Conservation (phyloP, 768 basidiomycete genomes). For the Kockovaella imperatae region DNA sequence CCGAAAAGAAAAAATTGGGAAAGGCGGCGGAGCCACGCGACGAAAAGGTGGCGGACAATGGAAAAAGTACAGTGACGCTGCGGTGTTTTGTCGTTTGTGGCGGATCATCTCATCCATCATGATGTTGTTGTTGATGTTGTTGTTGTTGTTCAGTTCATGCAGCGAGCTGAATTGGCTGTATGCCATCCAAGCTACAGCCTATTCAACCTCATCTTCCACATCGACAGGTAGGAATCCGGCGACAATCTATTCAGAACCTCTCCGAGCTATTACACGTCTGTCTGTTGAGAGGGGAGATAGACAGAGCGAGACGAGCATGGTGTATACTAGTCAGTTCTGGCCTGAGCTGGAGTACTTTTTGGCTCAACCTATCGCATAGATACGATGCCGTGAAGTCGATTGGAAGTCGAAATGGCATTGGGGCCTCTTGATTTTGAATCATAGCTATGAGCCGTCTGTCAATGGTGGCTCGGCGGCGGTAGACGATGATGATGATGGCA, state of each 20-base stretch:
- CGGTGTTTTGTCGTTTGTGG: no score
- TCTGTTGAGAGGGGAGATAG: conserved; percentile 26
- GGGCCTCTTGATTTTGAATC: conserved; percentile 30
- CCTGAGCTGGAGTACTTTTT: not conserved
- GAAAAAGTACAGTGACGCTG: no score
- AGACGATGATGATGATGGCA: conserved; percentile 11
- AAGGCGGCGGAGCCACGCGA: no score
- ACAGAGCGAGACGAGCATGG: conserved; percentile 36
- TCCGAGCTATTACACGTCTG: conserved; percentile 34
- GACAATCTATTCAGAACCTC: conserved; percentile 40
- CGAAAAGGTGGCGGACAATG: no score
- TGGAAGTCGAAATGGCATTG: conserved; percentile 42
- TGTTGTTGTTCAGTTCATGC: no score
- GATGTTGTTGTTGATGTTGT: no score
- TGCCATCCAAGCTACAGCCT: conserved; percentile 13
- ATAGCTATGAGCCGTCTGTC: not conserved
- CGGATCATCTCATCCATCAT: no score
- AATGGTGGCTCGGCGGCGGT: not conserved
- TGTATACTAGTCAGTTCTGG: conserved; percentile 36
- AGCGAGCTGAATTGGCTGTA: no score
- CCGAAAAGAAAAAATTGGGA: no score
- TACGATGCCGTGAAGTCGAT: conserved; percentile 42
- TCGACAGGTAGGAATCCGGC: conserved; percentile 11
- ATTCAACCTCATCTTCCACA: conserved; percentile 2
- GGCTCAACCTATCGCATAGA: conserved; percentile 15